Base-by-base conservation (phyloP, 1,284 basidiomycete genomes). In the Pholiota adiposa region DNA sequence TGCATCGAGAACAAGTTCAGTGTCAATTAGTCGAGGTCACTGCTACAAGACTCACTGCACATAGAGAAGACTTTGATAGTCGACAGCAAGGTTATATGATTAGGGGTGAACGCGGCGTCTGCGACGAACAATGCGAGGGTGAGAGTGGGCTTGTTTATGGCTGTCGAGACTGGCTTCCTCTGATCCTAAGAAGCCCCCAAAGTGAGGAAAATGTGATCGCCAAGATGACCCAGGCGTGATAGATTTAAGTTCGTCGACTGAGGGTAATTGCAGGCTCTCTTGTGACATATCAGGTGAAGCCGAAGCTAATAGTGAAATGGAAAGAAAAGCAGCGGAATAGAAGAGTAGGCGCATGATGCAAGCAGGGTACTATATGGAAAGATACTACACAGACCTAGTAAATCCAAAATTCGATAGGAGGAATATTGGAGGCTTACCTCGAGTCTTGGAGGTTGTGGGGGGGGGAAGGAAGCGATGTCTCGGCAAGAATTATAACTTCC, bases 51-150 rank as follows among this genome's bases (percentile, higher is more conserved):
- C 53, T 54, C 41, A 54, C 53, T 9, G 3, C 4, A 33, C 21
- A 34, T 16, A 16, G 11, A 46, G 9, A 18, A 25, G 3, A 19
- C 1, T 31, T 4, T 31, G 5, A 31, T 31, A 11, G 19, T 34
- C 18, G 23, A 2, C 34, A 25, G 31, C 7, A 48, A 19, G 34
- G 8, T 33, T 5, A 25, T n/a, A 29, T 18, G 14, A 36, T 43
- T 56, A 60, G 12, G 59, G 59, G 40, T 57, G 59, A 41, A 38
- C 41, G 40, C 46, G 59, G 9, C 59, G 59, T 53, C 50, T 46
- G 25, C 59, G 43, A n/a, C 59, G 59, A 36, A 49, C 29, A 9
- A 54, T 48, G 5, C 59, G 34, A 25, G 31, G 55, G 18, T 31
- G 44, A 11, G 59, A 33, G 5, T 19, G 21, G 18, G 16, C 16